phyloP scores from a whole-genome alignment of 352 stramenopile species.

The Thalassiosira delicatula region DNA sequence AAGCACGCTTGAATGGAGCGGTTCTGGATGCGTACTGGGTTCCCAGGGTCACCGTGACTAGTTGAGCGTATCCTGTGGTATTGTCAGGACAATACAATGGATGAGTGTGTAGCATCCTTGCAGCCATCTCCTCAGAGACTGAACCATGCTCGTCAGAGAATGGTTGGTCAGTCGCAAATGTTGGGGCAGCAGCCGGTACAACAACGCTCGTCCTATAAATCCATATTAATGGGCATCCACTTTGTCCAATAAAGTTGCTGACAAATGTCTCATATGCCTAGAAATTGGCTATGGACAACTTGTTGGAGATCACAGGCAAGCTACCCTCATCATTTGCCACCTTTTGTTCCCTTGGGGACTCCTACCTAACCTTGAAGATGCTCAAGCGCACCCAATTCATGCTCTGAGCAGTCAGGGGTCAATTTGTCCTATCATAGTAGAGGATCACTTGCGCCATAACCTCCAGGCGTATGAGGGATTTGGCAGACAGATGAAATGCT shows the following conservation, averaged over 20 bases:
- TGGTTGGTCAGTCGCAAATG: background rate
- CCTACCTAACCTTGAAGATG: background rate
- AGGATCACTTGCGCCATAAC: background rate
- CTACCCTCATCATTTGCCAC: background rate
- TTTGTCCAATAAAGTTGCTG: background rate
- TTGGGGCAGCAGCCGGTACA: background rate
- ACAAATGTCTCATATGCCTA: background rate
- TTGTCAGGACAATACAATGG: constrained; percentile 37
- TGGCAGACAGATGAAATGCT: background rate
- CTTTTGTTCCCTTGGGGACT: background rate
- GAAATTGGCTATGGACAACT: background rate
- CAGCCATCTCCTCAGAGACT: constrained; percentile 40
- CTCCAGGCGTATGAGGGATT: background rate
- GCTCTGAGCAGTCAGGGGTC: background rate
- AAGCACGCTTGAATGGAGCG: constrained; percentile 29
- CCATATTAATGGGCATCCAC: constrained; percentile 13
- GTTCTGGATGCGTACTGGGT: constrained; percentile 35
- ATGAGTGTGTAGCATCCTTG: constrained; percentile 28
- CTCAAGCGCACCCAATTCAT: background rate
- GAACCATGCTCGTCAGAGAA: constrained; percentile 19
- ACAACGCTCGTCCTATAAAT: constrained; percentile 12
- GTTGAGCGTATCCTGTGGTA: constrained; percentile 23
- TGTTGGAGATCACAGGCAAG: background rate
- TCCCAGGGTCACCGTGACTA: constrained; percentile 34
- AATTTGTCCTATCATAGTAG: background rate